phyloP scores from a whole-genome alignment of 257 asterid species.

The Solanum sejunctum region DNA sequence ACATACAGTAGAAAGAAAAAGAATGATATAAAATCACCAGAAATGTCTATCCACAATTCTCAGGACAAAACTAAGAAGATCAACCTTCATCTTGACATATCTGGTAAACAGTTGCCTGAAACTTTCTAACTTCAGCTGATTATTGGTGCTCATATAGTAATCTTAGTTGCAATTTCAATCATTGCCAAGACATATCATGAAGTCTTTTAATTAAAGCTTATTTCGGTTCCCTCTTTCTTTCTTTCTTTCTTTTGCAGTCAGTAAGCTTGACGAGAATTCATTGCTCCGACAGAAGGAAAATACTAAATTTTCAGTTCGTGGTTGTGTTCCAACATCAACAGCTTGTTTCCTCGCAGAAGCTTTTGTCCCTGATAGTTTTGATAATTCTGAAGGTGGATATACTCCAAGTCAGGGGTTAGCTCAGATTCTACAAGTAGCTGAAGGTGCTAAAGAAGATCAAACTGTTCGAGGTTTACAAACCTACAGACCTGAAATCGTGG shows the following conservation, averaged over 20 bases:
- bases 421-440: constrained; percentile 25
- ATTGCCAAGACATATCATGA: background rate
- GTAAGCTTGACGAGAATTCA: constrained; percentile 19
- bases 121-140: background rate
- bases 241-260: constrained; percentile 16
- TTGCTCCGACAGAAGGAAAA: constrained; percentile 15
- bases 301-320: constrained; percentile 4
- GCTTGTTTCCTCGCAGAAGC: constrained; percentile 19
- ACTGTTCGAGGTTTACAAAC: constrained; percentile 6
- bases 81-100: constrained; percentile 10
- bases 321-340: constrained; percentile 20
- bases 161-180: background rate
- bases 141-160: background rate
- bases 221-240: background rate
- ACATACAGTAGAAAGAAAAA: constrained; percentile 65
- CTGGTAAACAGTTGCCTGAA: constrained; percentile 34
- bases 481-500: background rate
- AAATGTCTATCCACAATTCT: constrained; percentile 9
- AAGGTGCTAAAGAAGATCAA: constrained; percentile 16
- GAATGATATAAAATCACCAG: constrained; percentile 23
- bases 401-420: background rate
- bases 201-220: background rate
- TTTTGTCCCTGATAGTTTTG: constrained; percentile 69
- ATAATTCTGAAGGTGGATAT: constrained; percentile 20
- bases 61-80: constrained; percentile 20